Conservation (phyloP, 2,329 filamentous ascomycete species). For the Penicillium sp. region DNA sequence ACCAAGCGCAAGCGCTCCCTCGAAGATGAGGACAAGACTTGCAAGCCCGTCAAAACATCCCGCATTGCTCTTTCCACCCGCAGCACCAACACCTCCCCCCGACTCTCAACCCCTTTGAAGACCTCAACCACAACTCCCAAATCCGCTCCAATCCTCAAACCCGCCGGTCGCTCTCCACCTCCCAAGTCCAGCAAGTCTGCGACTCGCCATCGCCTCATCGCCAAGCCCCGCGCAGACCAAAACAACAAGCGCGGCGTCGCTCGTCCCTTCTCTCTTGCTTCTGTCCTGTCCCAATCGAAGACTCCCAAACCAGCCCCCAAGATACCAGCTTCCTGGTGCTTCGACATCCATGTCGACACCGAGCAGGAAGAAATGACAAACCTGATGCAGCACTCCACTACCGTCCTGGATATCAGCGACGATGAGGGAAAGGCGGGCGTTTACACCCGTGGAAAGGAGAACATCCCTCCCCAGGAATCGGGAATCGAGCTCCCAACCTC, state of each 20-base stretch:
- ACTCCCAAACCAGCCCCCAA: slow-evolving; percentile 50
- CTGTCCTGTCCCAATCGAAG: slow-evolving; percentile 61
- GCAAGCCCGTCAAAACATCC: slow-evolving; percentile 51
- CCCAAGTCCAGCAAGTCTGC: slow-evolving; percentile 66
- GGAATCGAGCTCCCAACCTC: slow-evolving; percentile 58
- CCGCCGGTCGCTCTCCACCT: slow-evolving; percentile 76
- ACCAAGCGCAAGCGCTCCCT: slow-evolving; percentile 43
- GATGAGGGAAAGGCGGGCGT: slow-evolving; percentile 62
- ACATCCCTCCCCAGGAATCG: slow-evolving; percentile 67
- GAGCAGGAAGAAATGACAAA: slow-evolving; percentile 88
- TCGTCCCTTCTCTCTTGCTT: slow-evolving; percentile 78
- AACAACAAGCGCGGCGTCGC: slow-evolving; percentile 46
- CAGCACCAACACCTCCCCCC: slow-evolving; percentile 21
- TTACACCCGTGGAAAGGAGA: slow-evolving; percentile 80
- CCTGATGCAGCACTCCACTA: slow-evolving; percentile 84
- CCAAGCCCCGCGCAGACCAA: slow-evolving; percentile 66
- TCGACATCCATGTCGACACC: slow-evolving; percentile 91
- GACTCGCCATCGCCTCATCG: slow-evolving; percentile 62
- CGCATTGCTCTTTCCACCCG: slow-evolving; percentile 35
- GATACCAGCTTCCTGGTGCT: slow-evolving; percentile 63
- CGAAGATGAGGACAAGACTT: slow-evolving; percentile 31
- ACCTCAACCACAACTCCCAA: slow-evolving; percentile 33
- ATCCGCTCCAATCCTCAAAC: slow-evolving; percentile 59
- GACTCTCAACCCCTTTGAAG: slow-evolving; percentile 26
- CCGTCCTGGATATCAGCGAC: slow-evolving; percentile 80